Percentiles rank a stretch among this genome's conserved stretches.
Conservation (phyloP, 805 yeast genomes). For the Myxozyma kluyveri region DNA sequence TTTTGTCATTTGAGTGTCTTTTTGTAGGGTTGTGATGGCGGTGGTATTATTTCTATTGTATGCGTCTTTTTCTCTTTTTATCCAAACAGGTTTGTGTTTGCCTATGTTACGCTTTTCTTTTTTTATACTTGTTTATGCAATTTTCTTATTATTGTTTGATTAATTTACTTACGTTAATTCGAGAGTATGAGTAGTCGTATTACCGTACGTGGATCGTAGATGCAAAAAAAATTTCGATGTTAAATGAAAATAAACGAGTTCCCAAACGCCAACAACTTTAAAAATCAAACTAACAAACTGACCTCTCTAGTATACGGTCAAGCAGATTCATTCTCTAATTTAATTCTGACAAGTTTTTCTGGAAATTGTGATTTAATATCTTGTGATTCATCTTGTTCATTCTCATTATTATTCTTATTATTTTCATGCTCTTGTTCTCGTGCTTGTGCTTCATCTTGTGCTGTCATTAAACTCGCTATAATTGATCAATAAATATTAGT, state of each 20-base stretch:
- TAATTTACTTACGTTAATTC: neutral
- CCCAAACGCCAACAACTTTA: no score
- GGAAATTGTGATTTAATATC: slow-evolving; percentile 17
- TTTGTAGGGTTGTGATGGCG: slow-evolving; percentile 1
- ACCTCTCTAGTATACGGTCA: no score
- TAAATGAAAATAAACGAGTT: no score
- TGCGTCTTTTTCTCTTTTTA: neutral
- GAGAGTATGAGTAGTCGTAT: no score
- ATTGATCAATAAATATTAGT: no score
- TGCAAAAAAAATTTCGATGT: no score
- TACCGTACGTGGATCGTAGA: no score
- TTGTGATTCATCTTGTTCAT: neutral
- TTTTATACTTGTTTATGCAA: neutral
- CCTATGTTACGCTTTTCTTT: neutral
- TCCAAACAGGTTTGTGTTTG: neutral
- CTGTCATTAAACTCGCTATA: neutral
- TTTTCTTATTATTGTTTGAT: slow-evolving; percentile 1
- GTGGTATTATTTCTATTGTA: neutral
- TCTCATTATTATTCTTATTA: neutral
- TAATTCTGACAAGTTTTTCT: slow-evolving; percentile 23
- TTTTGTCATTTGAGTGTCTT: slow-evolving; percentile 3
- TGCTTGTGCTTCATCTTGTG: neutral
- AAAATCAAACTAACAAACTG: no score
- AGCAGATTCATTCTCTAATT: slow-evolving; percentile 4
- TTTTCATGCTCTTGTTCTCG: neutral